A percentile compares a stretch with the other conserved stretches of the same genome.
Conservation (phyloP, 495 filamentous ascomycete genomes). For the Aspergillus affinis region DNA sequence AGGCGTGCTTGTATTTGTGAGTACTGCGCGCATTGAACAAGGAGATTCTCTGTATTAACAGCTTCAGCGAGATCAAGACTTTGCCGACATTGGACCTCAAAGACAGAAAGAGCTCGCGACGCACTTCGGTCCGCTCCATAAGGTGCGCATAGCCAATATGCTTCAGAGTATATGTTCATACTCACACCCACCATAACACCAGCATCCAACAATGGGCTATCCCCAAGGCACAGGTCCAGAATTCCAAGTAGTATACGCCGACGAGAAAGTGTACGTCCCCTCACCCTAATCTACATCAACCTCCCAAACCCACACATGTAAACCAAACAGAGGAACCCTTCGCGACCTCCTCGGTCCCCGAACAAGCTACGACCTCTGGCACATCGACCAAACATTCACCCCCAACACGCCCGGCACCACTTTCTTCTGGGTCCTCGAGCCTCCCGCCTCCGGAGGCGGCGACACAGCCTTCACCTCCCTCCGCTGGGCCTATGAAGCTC, state of each 20-base stretch:
- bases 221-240: constrained; percentile 12
- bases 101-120: constrained; percentile 9
- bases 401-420: constrained; percentile 13
- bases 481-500: constrained; percentile 10
- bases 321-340: constrained; percentile 10
- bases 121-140: constrained; percentile 13
- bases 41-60: background rate
- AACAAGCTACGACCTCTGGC: constrained; percentile 17
- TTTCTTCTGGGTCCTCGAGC: constrained; percentile 15
- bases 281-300: background rate
- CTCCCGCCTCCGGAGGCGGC: constrained; percentile 10
- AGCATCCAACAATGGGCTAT: constrained; percentile 17
- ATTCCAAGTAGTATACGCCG: constrained; percentile 14
- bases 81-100: constrained; percentile 13
- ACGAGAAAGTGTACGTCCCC: constrained; percentile 14
- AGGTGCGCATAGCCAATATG: background rate
- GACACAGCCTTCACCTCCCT: constrained; percentile 15
- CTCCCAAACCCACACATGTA: background rate
- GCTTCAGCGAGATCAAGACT: constrained; percentile 14
- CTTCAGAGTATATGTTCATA: background rate
- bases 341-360: constrained; percentile 12
- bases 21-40: background rate
- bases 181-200: background rate
- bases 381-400: constrained; percentile 15
- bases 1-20: constrained; percentile 17